Conservation (phyloP, 164 flowering plant genomes). For the Sextonia rubra region DNA sequence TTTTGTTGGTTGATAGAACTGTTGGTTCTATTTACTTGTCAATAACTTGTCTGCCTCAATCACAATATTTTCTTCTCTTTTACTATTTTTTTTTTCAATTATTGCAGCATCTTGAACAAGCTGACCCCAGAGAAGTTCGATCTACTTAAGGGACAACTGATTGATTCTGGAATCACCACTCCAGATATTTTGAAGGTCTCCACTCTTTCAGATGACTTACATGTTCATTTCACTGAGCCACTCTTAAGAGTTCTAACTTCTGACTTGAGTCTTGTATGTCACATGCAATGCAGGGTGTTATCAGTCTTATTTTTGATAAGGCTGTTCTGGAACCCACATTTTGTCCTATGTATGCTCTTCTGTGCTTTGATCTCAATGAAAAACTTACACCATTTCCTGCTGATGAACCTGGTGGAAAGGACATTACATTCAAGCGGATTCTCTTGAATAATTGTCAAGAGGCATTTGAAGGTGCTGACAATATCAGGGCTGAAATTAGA, state of each 20-base stretch:
- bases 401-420: conserved; percentile 82
- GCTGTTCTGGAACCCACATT: conserved; percentile 98
- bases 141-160: conserved; percentile 85
- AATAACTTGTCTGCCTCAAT: not conserved
- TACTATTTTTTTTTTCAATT: not conserved
- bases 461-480: conserved; percentile 91
- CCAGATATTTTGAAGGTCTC: conserved; percentile 85
- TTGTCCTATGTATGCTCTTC: conserved; percentile 89
- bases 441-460: conserved; percentile 89
- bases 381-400: conserved; percentile 90
- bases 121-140: conserved; percentile 98
- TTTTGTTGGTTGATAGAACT: not conserved
- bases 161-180: conserved; percentile 89
- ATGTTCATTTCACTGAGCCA: not conserved
- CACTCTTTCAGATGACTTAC: not conserved
- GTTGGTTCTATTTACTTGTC: not conserved
- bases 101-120: conserved; percentile 88
- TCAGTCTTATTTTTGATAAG: conserved; percentile 81
- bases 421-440: conserved; percentile 80
- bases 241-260: not conserved
- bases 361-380: conserved; percentile 87
- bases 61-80: not conserved
- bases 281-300: conserved; percentile 64
- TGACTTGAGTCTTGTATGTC: not conserved
- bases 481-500: conserved; percentile 65